Conservation (phyloP, 371 early-diverging fungal genomes). For the Mortierella sp. region DNA sequence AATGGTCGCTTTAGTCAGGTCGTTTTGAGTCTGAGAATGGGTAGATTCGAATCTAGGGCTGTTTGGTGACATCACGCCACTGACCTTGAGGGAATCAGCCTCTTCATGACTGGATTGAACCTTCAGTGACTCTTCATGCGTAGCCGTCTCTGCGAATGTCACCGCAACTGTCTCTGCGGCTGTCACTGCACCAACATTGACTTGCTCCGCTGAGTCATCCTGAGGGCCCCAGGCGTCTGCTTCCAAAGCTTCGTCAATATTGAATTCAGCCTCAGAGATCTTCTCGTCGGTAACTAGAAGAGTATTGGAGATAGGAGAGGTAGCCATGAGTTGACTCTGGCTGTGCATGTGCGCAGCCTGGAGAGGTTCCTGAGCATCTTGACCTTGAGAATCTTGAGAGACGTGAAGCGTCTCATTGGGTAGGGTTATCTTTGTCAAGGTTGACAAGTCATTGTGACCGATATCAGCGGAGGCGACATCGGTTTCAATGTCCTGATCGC, state of each 20-base stretch:
- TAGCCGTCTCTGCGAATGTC: too few species aligned
- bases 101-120: background rate
- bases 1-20: background rate
- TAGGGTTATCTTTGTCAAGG: background rate
- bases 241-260: constrained; percentile 20
- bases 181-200: background rate
- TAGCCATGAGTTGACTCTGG: background rate
- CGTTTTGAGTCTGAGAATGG: constrained; percentile 3
- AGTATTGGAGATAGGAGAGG: background rate
- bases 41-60: background rate
- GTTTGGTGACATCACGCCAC: background rate
- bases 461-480: background rate
- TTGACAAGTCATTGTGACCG: background rate
- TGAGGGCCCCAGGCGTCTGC: constrained; percentile 21
- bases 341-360: background rate
- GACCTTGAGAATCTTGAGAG: background rate
- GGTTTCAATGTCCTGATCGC: constrained; percentile 3
- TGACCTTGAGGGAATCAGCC: background rate
- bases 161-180: background rate
- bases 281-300: background rate
- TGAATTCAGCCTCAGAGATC: background rate
- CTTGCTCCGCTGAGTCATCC: constrained; percentile 1
- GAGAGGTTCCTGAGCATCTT: background rate
- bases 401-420: background rate
- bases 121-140: background rate